Base-by-base conservation (phyloP, 129 eudicot species). In the Silybum marianum region DNA sequence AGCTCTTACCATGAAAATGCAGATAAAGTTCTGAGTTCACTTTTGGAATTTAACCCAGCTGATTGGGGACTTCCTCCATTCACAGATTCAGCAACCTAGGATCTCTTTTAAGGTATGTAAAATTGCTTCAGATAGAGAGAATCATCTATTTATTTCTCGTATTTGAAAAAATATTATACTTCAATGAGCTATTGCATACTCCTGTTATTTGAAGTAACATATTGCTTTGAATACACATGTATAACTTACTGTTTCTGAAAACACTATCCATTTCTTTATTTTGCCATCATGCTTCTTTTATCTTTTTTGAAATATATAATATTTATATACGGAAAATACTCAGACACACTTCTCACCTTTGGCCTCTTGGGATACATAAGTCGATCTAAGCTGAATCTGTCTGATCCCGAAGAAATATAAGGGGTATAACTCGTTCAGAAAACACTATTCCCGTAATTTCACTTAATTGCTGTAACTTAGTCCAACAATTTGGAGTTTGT, bases 61-160 rank as follows among this genome's bases (percentile, higher is more conserved):
- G 92, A 93, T 19, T 93, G 99, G 99, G 95, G 97, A 22, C 89
- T 96, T 62, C 98, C 98, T 34, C 92, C 90, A 0, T 91, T 96
- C 82, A 88, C 74, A 9, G 85, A 84, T 83, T 78, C 76, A 76
- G 72, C 69, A 36, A 67, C 74, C 79, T 75, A 82, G 74, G 51
- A 60, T 0, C 10, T 16, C 7, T 71, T 4, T 76, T 62, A 83
- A 34, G 73, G 65, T 28, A 38, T 13, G 34, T 21, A 48, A 11
- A 40, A 39, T 38, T 40, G 18, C 77, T 21, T 73, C 34, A 42
- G 21, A 73, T 14, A 73, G 76, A 72, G 46, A 71, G 24, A 13
- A 54, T 21, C 65, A 54, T 54, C 65, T 54, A 54, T 54, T 54
- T 7, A 54, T 12, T 51, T 54, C 10, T 72, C 22, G n/a, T 51